phyloP scores from a whole-genome alignment of 106 monocot genomes.

The Acorus gramineus region DNA sequence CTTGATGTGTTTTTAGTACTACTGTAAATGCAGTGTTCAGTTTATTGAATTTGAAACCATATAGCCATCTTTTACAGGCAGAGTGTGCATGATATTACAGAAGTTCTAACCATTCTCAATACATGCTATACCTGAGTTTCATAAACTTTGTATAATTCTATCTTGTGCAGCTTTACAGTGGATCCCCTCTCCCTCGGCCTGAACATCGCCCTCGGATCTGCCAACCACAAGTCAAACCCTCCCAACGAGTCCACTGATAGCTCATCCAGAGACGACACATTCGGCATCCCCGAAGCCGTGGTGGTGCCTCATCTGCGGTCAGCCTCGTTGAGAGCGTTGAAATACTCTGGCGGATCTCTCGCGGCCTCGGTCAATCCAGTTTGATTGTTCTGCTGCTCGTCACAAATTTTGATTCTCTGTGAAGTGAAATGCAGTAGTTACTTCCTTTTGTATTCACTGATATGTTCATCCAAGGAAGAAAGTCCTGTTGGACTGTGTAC shows the following conservation, averaged over 20 bases:
- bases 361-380: slow-evolving; percentile 12
- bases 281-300: slow-evolving; percentile 34
- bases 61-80: not conserved
- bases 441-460: too few species aligned
- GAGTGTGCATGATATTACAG: too few species aligned
- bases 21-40: too few species aligned
- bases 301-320: slow-evolving; percentile 19
- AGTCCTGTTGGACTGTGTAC: too few species aligned
- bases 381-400: not conserved
- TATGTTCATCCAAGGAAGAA: too few species aligned
- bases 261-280: slow-evolving; percentile 7
- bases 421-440: too few species aligned
- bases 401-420: too few species aligned
- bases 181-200: slow-evolving; percentile 35
- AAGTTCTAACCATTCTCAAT: too few species aligned
- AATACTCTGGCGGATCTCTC: slow-evolving; percentile 30
- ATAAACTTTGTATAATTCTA: not conserved
- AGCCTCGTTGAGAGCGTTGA: slow-evolving; percentile 27
- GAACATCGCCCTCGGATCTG: slow-evolving; percentile 34
- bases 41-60: too few species aligned
- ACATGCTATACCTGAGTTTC: not conserved
- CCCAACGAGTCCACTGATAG: not conserved
- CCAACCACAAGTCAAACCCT: slow-evolving; percentile 7
- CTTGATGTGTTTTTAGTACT: too few species aligned
- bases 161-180: slow-evolving; percentile 38